Evolutionary conservation across 495 filamentous ascomycete species (phyloP).

Genomic region (Halenospora varia): DNA sequence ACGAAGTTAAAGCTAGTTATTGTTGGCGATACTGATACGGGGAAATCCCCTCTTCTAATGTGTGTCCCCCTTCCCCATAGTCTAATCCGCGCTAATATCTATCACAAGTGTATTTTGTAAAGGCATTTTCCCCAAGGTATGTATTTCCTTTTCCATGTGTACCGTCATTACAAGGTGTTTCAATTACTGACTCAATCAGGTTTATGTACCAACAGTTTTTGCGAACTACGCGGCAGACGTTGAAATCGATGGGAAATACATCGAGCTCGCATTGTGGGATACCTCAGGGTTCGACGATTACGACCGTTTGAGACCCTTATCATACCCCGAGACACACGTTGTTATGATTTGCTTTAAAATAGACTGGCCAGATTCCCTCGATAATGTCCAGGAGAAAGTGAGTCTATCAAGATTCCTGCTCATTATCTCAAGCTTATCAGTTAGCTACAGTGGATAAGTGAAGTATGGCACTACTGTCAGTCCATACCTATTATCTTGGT

Average conservation of each 20-base stretch:
- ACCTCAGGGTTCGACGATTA: slow-evolving; percentile 99
- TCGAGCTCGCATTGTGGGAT: slow-evolving; percentile 99
- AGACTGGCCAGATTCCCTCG: slow-evolving; percentile 96
- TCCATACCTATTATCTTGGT: slow-evolving; percentile 98
- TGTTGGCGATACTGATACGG: slow-evolving; percentile 98
- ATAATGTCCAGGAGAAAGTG: slow-evolving; percentile 99
- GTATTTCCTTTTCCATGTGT: slow-evolving; percentile 27
- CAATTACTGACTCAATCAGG: slow-evolving; percentile 43
- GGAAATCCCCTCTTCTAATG: slow-evolving; percentile 99
- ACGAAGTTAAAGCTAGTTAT: slow-evolving; percentile 99
- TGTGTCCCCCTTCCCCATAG: slow-evolving; percentile 48
- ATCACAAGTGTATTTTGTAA: slow-evolving; percentile 91
- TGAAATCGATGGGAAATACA: slow-evolving; percentile 96
- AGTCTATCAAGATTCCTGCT: slow-evolving; percentile 21
- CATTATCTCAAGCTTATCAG: slow-evolving; percentile 10
- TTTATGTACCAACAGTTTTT: slow-evolving; percentile 99
- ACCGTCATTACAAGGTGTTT: background rate
- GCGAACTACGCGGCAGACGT: slow-evolving; percentile 99
- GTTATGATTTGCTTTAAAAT: slow-evolving; percentile 99
- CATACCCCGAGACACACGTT: slow-evolving; percentile 98
- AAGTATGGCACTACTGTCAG: slow-evolving; percentile 98
- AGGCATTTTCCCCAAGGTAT: slow-evolving; percentile 99
- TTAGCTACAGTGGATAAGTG: slow-evolving; percentile 87
- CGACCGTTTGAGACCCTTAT: slow-evolving; percentile 95
- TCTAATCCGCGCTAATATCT: background rate